These are phyloP conservation scores for Penicillium hordei DNA, from an alignment of 2,329 filamentous ascomycete species.

Conservation along the genomic window DNA sequence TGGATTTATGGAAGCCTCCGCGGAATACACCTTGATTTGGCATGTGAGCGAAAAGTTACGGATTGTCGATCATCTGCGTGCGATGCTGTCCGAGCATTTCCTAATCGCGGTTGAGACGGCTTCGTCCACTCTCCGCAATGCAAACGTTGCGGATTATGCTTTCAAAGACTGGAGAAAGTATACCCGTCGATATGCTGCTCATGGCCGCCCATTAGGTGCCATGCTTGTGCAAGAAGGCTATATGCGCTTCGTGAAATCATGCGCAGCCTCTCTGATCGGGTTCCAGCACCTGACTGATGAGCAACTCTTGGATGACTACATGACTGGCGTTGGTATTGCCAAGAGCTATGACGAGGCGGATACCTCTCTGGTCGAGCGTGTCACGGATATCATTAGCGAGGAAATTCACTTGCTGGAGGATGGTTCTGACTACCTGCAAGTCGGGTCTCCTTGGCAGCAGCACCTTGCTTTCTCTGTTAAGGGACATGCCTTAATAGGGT, in stretches of 20 bases:
- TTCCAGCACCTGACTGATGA: slow-evolving; percentile 58
- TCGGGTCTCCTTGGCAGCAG: slow-evolving; percentile 85
- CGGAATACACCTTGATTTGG: slow-evolving; percentile 80
- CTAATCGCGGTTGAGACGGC: slow-evolving; percentile 84
- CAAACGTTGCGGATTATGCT: slow-evolving; percentile 62
- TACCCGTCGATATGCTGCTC: slow-evolving; percentile 75
- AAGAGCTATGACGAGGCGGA: slow-evolving; percentile 43
- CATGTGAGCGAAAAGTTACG: slow-evolving; percentile 68
- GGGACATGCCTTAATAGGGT: slow-evolving; percentile 75
- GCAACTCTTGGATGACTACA: slow-evolving; percentile 72
- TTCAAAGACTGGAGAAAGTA: slow-evolving; percentile 86
- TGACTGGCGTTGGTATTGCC: slow-evolving; percentile 55
- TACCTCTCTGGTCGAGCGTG: slow-evolving; percentile 51
- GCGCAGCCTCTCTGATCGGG: slow-evolving; percentile 70
- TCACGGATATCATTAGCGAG: slow-evolving; percentile 72
- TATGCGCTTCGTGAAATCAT: slow-evolving; percentile 77
- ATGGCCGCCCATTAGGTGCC: slow-evolving; percentile 78
- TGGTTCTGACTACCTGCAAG: slow-evolving; percentile 82
- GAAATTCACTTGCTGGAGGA: slow-evolving; percentile 86
- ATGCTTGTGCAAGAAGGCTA: slow-evolving; percentile 90
- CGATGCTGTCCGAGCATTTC: slow-evolving; percentile 78
- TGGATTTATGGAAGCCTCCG: slow-evolving; percentile 82
- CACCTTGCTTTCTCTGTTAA: slow-evolving; percentile 83
- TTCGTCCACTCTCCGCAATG: slow-evolving; percentile 85
- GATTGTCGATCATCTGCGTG: slow-evolving; percentile 69